Percentiles rank a stretch among this genome's conserved stretches.
Conservation (phyloP, 306 rosid species). For the Carpinus fangiana region DNA sequence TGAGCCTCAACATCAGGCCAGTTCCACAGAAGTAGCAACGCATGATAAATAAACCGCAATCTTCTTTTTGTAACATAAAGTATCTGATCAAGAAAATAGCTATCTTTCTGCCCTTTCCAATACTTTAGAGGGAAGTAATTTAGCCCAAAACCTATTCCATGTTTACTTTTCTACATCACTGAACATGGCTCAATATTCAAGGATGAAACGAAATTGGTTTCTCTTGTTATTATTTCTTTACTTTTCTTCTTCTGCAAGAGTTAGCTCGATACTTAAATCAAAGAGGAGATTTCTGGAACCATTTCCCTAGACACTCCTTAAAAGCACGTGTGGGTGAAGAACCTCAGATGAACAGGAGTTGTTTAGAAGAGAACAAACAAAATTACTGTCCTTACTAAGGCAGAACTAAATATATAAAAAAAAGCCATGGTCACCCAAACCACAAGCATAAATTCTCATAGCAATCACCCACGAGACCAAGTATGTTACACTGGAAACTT, state of each 20-base stretch:
- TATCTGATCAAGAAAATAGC: neutral
- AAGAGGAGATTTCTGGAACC: neutral
- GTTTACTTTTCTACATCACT: too few species aligned
- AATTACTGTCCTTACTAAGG: neutral
- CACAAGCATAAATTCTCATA: conserved; percentile 11
- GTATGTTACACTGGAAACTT: conserved; percentile 3
- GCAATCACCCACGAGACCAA: conserved; percentile 8
- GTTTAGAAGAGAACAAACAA: neutral
- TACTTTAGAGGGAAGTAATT: neutral
- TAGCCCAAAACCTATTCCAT: neutral
- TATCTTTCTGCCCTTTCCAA: neutral
- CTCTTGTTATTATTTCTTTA: neutral
- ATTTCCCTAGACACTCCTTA: neutral
- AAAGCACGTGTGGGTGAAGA: neutral
- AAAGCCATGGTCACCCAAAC: neutral
- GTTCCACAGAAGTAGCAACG: neutral
- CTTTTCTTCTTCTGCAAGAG: neutral
- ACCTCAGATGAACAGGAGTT: neutral
- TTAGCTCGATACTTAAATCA: neutral
- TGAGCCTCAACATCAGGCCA: conserved; percentile 4
- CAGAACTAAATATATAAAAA: neutral
- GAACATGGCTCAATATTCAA: too few species aligned
- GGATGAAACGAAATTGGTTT: neutral
- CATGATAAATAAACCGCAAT: neutral
- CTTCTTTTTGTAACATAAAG: neutral